These are phyloP conservation scores for Malassezia obtusa DNA, from an alignment of 1,284 basidiomycete genomes.

Conservation along the genomic window DNA sequence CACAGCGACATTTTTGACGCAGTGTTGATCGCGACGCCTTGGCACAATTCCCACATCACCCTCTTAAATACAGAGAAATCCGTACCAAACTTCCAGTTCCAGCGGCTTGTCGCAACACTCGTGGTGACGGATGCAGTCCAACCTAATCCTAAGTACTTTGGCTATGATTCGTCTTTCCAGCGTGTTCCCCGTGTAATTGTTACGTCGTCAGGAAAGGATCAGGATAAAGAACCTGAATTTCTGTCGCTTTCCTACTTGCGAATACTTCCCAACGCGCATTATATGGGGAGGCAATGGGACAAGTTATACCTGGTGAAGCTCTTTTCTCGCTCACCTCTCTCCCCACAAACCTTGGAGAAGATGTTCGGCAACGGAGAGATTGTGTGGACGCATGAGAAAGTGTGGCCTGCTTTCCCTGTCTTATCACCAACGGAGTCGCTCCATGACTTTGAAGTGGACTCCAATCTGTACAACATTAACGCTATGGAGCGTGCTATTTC, in stretches of 20 bases:
- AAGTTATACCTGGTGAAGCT: conserved; percentile 52
- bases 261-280: conserved; percentile 49
- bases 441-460: conserved; percentile 51
- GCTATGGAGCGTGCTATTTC: conserved; percentile 58
- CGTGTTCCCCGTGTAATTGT: conserved; percentile 61
- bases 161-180: conserved; percentile 49
- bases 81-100: conserved; percentile 64
- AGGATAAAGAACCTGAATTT: conserved; percentile 51
- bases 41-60: conserved; percentile 38
- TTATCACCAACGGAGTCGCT: conserved; percentile 59
- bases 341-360: conserved; percentile 59
- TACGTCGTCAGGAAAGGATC: conserved; percentile 51
- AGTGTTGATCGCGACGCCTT: conserved; percentile 41
- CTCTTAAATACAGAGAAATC: conserved; percentile 47
- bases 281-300: conserved; percentile 16
- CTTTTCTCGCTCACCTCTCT: conserved; percentile 62
- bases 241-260: conserved; percentile 81
- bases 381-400: conserved; percentile 70
- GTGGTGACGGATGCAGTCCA: conserved; percentile 63
- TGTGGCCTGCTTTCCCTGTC: conserved; percentile 56
- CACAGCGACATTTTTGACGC: conserved; percentile 36
- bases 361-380: conserved; percentile 26
- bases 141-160: conserved; percentile 65
- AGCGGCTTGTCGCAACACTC: conserved; percentile 78
- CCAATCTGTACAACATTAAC: conserved; percentile 76